Base-by-base conservation (phyloP, 1,284 basidiomycete genomes). In the Ceraceosorus bombacis region DNA sequence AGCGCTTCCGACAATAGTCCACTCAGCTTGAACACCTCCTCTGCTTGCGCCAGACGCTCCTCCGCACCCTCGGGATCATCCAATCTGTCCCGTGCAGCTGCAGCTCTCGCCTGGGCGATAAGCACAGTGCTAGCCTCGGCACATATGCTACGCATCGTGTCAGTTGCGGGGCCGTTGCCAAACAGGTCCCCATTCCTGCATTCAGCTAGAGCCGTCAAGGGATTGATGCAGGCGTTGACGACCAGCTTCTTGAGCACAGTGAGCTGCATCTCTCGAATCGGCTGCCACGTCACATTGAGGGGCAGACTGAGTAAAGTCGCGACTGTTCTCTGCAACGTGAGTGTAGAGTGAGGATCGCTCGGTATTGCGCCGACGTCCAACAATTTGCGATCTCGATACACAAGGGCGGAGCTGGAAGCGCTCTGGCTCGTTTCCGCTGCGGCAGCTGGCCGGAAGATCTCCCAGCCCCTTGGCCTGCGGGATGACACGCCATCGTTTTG, bases 141-240 rank as follows among this genome's bases (percentile, higher is more conserved):
- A 52, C 69, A 67, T 9, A 78, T 66, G 5, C 52, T 53, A 6
- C 57, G 49, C 49, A 68, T 62, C 4, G 74, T 41, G 38, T 70
- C 65, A 55, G 61, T 60, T 0, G 78, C 73, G 10, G 69, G 54
- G 39, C 61, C 60, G 12, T 69, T 69, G 17, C 71, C 73, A 57
- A 73, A 70, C n/a, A 80, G 77, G 0, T 86, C 83, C 15, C 90
- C 91, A 71, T 95, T 96, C 58, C 83, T 82, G 70, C 90, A 88
- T 51, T 85, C 84, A 62, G 90, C 80, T 13, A 96, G 78, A 0
- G 90, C 88, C 0, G 91, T 90, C 64, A 97, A 81, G 0, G 93
- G 86, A 74, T 96, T 94, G 79, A 97, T 85, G 71, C 86, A 83
- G 10, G 86, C 82, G 77, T 95, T 93, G 66, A 90, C 84, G 41